Evolutionary conservation across 2,329 filamentous ascomycete species (phyloP).

Genomic region (Stagonosporopsis tanaceti): DNA sequence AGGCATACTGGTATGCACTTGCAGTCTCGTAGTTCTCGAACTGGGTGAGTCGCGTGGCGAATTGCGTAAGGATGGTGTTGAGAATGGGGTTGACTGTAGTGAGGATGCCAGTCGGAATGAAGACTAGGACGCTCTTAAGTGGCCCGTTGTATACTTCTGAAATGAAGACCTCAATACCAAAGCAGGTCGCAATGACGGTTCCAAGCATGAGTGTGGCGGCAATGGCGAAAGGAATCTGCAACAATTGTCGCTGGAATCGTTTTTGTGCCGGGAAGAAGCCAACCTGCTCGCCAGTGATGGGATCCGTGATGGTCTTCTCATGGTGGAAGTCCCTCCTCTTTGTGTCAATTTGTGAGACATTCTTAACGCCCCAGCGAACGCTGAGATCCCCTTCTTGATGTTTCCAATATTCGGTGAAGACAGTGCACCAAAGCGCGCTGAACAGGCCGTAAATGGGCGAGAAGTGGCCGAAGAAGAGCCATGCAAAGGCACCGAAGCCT

Average conservation of each 20-base stretch:
- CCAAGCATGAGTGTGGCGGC: slow-evolving; percentile 76
- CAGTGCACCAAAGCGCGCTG: slow-evolving; percentile 82
- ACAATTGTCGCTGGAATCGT: slow-evolving; percentile 76
- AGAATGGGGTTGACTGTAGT: slow-evolving; percentile 82
- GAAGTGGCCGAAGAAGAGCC: slow-evolving; percentile 84
- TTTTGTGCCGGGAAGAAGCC: slow-evolving; percentile 79
- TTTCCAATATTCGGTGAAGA: slow-evolving; percentile 97
- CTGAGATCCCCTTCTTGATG: slow-evolving; percentile 87
- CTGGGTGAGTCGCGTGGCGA: slow-evolving; percentile 79
- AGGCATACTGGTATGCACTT: slow-evolving; percentile 80
- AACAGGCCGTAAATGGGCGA: slow-evolving; percentile 81
- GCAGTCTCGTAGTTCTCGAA: slow-evolving; percentile 93
- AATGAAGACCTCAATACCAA: slow-evolving; percentile 94
- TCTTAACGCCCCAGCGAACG: slow-evolving; percentile 86
- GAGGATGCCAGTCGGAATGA: slow-evolving; percentile 88
- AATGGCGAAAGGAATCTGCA: slow-evolving; percentile 86
- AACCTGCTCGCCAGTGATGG: slow-evolving; percentile 80
- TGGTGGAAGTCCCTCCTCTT: slow-evolving; percentile 80
- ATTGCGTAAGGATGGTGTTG: slow-evolving; percentile 74
- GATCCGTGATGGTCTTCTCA: slow-evolving; percentile 78
- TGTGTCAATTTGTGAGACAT: slow-evolving; percentile 81
- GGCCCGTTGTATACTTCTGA: slow-evolving; percentile 92
- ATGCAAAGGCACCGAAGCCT: slow-evolving; percentile 76
- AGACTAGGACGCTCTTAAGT: slow-evolving; percentile 82
- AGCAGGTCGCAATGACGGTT: slow-evolving; percentile 82